Percentiles rank a stretch among this genome's conserved stretches.
Evolutionary conservation across 2,329 filamentous ascomycete genomes (phyloP).

Genomic region (Penicillium palitans): DNA sequence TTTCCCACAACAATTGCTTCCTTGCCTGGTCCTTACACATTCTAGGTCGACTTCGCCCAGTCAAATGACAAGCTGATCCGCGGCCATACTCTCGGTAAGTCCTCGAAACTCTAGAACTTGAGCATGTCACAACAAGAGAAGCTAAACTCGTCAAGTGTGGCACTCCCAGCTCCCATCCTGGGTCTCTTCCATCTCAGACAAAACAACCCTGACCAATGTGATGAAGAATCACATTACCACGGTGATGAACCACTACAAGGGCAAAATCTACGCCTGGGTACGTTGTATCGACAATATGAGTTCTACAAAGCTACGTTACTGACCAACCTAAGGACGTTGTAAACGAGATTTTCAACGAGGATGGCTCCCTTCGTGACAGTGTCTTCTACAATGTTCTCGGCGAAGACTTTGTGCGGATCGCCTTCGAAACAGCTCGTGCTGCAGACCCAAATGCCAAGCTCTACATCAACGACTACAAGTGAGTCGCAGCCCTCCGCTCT

Average conservation of each 20-base stretch:
- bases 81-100: constrained; percentile 59
- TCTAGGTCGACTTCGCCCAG: constrained; percentile 45
- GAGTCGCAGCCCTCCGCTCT: constrained; percentile 9
- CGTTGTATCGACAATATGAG: neutral
- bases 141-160: constrained; percentile 33
- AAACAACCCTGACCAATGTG: constrained; percentile 51
- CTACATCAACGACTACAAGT: constrained; percentile 71
- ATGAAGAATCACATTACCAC: constrained; percentile 49
- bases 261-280: constrained; percentile 41
- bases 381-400: constrained; percentile 70
- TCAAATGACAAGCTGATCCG: constrained; percentile 52
- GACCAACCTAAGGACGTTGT: constrained; percentile 28
- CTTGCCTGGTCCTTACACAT: constrained; percentile 55
- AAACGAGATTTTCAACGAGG: constrained; percentile 48
- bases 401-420: constrained; percentile 68
- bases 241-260: constrained; percentile 38
- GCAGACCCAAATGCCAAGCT: constrained; percentile 68
- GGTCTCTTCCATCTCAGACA: constrained; percentile 54
- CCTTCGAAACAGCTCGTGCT: constrained; percentile 66
- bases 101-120: constrained; percentile 42
- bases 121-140: neutral
- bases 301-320: neutral
- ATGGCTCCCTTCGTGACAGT: constrained; percentile 58
- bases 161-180: constrained; percentile 37
- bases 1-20: constrained; percentile 19